Base-by-base conservation (phyloP, 2,329 filamentous ascomycete genomes). In the Cytospora schulzeri region DNA sequence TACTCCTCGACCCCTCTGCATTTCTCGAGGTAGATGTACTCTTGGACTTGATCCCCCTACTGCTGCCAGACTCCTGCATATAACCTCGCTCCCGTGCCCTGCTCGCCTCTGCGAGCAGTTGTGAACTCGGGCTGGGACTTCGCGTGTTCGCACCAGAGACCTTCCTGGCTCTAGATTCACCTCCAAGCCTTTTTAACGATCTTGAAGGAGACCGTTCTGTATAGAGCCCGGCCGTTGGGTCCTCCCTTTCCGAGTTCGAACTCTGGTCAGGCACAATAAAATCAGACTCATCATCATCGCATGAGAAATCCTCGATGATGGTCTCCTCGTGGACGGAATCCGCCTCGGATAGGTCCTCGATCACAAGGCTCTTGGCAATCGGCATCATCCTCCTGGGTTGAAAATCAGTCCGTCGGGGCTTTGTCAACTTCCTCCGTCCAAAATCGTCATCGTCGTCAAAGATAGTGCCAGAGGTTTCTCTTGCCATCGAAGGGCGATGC, bases 261-360 rank as follows among this genome's bases (percentile, higher is more conserved):
- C 35, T 38, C 41, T 51, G 33, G 12, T 56, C 53, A 9, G 55
- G 58, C 22, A 55, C 55, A 26, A 55, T 51, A 26, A 62, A 67
- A 17, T 65, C 59, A 1, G 65, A 67, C 22, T n/a, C 62, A n/a
- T 63, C 62, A n/a, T 63, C 60, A 17, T 63, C 64, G 14, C 51
- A 56, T 14, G 33, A 60, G 52, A 67, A 62, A 19, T 62, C 62
- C 15, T 67, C 62, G 22, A 65, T 51, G 45, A 67, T 62, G 8
- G 62, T 65, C 38, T 67, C 58, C 51, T 67, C 65, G 15, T 62
- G 62, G 24, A 65, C 19, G 9, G 59, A 67, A 9, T 60, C 65
- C 29, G 50, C 22, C 22, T 65, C 65, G 4, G 65, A 67, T 17
- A 11, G 24, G 17, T 28, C 28, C 12, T 35, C 51, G 2, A 33